phyloP scores from a whole-genome alignment of 2,329 filamentous ascomycete genomes.

The Colletotrichum somersetense region DNA sequence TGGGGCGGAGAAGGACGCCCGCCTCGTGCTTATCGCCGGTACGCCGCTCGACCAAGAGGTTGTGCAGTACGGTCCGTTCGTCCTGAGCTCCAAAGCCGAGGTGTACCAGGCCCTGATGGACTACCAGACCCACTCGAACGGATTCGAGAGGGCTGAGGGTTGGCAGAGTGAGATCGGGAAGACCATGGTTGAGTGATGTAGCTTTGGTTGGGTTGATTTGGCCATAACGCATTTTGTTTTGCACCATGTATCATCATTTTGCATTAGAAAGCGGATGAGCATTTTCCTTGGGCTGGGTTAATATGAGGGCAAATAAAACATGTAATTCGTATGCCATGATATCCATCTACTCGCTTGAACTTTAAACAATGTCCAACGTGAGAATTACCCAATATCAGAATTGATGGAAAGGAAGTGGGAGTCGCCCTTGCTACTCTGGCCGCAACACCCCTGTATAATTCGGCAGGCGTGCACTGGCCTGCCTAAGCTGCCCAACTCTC shows the following conservation, averaged over 20 bases:
- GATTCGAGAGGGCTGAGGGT: constrained; percentile 81
- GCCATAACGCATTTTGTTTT: neutral
- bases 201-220: neutral
- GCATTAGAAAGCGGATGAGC: constrained; percentile 4
- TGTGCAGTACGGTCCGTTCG: constrained; percentile 88
- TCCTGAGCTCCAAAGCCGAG: constrained; percentile 78
- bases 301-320: neutral
- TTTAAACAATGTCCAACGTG: neutral
- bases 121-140: constrained; percentile 79
- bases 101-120: constrained; percentile 83
- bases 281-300: neutral
- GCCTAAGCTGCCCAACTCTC: neutral
- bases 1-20: constrained; percentile 68
- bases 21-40: constrained; percentile 81
- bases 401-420: neutral
- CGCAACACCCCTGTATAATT: neutral
- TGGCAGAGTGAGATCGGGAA: constrained; percentile 93
- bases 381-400: neutral
- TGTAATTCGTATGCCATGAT: constrained; percentile 4
- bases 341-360: neutral
- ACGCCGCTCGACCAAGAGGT: constrained; percentile 84
- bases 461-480: constrained; percentile 9
- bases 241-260: neutral
- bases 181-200: constrained; percentile 67
- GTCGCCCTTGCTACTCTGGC: neutral